These are phyloP conservation scores for Paraconiothyrium sp. DNA, from an alignment of 2,329 filamentous ascomycete species.

Conservation along the genomic window DNA sequence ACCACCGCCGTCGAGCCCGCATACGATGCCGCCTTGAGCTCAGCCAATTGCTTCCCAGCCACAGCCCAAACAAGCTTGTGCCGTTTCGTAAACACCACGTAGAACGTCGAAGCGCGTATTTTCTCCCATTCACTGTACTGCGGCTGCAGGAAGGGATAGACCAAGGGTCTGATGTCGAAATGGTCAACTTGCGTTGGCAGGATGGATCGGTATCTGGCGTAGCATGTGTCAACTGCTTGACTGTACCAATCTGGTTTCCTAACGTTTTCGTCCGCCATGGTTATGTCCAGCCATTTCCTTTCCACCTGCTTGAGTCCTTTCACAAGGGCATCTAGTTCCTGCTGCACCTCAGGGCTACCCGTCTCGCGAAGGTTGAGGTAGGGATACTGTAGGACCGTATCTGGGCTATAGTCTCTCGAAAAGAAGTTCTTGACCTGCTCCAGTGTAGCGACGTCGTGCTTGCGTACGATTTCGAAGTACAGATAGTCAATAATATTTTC, in stretches of 20 bases:
- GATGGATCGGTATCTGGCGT: conserved; percentile 25
- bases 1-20: conserved; percentile 27
- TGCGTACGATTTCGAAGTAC: conserved; percentile 63
- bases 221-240: conserved; percentile 26
- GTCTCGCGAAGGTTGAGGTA: conserved; percentile 13
- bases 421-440: conserved; percentile 36
- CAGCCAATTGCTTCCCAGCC: conserved; percentile 52
- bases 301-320: conserved; percentile 14
- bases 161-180: conserved; percentile 22
- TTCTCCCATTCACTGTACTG: conserved; percentile 52
- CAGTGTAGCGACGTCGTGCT: conserved; percentile 46
- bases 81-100: conserved; percentile 35
- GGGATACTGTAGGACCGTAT: conserved; percentile 16
- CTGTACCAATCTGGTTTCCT: conserved; percentile 25
- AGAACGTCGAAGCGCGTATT: conserved; percentile 57
- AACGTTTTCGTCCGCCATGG: not conserved
- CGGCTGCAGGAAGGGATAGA: conserved; percentile 24
- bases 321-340: conserved; percentile 3
- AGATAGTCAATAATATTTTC: conserved; percentile 71
- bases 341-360: conserved; percentile 1
- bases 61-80: conserved; percentile 49
- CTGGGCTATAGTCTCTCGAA: conserved; percentile 23
- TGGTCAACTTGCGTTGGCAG: conserved; percentile 22
- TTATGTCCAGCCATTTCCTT: conserved; percentile 20
- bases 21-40: conserved; percentile 43